These are phyloP conservation scores for Monosporascus sp. DNA, from an alignment of 2,329 filamentous ascomycete species.

Conservation along the genomic window DNA sequence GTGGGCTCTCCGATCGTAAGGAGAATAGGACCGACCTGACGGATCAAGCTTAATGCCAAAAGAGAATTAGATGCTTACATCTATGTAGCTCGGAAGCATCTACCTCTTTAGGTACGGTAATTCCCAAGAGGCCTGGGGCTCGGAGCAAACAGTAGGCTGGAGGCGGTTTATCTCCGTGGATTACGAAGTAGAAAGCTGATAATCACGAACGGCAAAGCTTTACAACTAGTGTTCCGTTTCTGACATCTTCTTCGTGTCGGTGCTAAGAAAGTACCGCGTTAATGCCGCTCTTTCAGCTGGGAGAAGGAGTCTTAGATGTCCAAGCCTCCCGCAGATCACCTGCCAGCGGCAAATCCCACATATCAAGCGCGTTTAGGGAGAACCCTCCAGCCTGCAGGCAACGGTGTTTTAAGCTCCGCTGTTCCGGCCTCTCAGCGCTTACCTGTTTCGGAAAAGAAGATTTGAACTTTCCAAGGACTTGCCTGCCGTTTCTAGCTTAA, in stretches of 20 bases:
- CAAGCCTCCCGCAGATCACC: neutral
- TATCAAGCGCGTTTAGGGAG: neutral
- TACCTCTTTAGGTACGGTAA: neutral
- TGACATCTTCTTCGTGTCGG: neutral
- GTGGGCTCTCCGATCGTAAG: too few relatives aligned
- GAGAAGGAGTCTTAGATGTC: neutral
- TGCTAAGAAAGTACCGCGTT: neutral
- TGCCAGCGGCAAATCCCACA: neutral
- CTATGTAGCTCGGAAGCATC: neutral
- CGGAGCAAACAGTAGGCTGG: neutral
- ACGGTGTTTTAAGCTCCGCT: neutral
- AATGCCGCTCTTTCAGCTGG: neutral
- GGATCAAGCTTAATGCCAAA: neutral
- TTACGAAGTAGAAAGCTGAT: neutral
- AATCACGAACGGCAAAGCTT: neutral
- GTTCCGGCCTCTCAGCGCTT: neutral
- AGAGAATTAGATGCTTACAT: neutral
- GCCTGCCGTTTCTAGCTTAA: neutral
- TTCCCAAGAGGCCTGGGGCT: neutral
- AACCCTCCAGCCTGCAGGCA: neutral
- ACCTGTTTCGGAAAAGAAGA: neutral
- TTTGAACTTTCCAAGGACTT: neutral
- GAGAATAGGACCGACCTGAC: too few relatives aligned
- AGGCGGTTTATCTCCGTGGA: neutral
- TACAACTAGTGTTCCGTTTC: neutral